A percentile compares a stretch with the other conserved stretches of the same genome.
Conservation (phyloP, 495 filamentous ascomycete species). For the Geopyxis carbonaria region DNA sequence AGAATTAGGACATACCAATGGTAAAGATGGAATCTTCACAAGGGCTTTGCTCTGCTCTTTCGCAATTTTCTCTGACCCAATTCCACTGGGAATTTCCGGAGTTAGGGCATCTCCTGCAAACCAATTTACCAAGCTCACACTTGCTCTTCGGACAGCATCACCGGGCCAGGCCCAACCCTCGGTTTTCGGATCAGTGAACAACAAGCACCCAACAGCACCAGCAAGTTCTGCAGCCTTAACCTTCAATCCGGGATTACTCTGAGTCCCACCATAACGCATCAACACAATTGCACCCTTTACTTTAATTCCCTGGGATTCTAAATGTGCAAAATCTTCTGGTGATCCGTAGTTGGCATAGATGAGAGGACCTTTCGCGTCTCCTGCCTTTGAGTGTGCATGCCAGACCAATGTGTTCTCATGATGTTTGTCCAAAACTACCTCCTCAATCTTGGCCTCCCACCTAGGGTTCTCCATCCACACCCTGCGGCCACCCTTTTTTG, state of each 20-base stretch:
- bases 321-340: slow-evolving; percentile 56
- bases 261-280: slow-evolving; percentile 61
- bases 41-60: slow-evolving; percentile 57
- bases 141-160: slow-evolving; percentile 65
- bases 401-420: slow-evolving; percentile 52
- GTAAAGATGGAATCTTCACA: slow-evolving; percentile 70
- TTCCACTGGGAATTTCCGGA: slow-evolving; percentile 66
- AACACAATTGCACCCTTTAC: slow-evolving; percentile 67
- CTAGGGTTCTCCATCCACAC: slow-evolving; percentile 56
- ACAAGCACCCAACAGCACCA: slow-evolving; percentile 71
- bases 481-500: slow-evolving; percentile 53
- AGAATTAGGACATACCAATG: slow-evolving; percentile 32
- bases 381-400: slow-evolving; percentile 76
- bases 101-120: slow-evolving; percentile 78
- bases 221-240: slow-evolving; percentile 75
- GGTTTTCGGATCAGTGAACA: slow-evolving; percentile 76
- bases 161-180: slow-evolving; percentile 66
- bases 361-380: slow-evolving; percentile 78
- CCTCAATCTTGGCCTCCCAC: slow-evolving; percentile 80
- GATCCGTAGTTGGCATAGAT: slow-evolving; percentile 90
- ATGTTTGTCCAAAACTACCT: slow-evolving; percentile 30
- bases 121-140: slow-evolving; percentile 68
- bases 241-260: slow-evolving; percentile 57
- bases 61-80: slow-evolving; percentile 44
- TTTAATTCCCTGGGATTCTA: slow-evolving; percentile 53